A percentile compares a stretch with the other conserved stretches of the same genome.
Evolutionary conservation across 371 early-diverging fungal genomes (phyloP).

Genomic region (Lichtheimia ornata): DNA sequence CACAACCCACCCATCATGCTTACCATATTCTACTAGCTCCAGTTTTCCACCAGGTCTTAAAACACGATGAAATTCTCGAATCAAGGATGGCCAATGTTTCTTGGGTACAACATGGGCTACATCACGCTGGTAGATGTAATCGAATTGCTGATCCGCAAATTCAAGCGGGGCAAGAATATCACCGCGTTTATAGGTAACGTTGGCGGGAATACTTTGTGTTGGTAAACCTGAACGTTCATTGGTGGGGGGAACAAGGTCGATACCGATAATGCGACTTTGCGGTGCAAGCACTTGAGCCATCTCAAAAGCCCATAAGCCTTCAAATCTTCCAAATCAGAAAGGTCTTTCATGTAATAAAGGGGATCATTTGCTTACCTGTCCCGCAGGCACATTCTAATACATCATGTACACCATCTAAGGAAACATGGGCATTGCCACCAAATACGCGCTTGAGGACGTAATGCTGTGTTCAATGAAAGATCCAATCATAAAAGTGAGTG

Average conservation of each 20-base stretch:
- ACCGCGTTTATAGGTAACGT: slow-evolving; percentile 29
- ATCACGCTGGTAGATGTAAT: slow-evolving; percentile 63
- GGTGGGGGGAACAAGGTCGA: slow-evolving; percentile 29
- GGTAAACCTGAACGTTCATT: background rate
- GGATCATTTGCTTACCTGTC: slow-evolving; percentile 15
- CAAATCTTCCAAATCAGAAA: background rate
- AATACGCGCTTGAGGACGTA: slow-evolving; percentile 36
- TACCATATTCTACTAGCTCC: slow-evolving; percentile 47
- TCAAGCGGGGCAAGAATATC: slow-evolving; percentile 26
- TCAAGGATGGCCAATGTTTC: slow-evolving; percentile 36
- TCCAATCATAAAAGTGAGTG: background rate
- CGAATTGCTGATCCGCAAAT: slow-evolving; percentile 55
- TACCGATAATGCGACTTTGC: slow-evolving; percentile 29
- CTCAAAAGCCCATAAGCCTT: slow-evolving; percentile 31
- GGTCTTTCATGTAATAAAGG: too few species aligned
- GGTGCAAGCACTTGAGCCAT: slow-evolving; percentile 25
- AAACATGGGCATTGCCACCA: slow-evolving; percentile 22
- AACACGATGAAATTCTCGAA: slow-evolving; percentile 42
- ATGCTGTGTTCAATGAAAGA: slow-evolving; percentile 21
- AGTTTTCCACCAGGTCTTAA: slow-evolving; percentile 50
- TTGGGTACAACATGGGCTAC: slow-evolving; percentile 42
- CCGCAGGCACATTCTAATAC: slow-evolving; percentile 37
- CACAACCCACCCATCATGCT: slow-evolving; percentile 4
- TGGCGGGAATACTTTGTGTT: slow-evolving; percentile 8
- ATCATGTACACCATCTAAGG: slow-evolving; percentile 15